These are phyloP conservation scores for Plasmodium gonderi DNA, from an alignment of 169 alveolate genomes.

Conservation along the genomic window DNA sequence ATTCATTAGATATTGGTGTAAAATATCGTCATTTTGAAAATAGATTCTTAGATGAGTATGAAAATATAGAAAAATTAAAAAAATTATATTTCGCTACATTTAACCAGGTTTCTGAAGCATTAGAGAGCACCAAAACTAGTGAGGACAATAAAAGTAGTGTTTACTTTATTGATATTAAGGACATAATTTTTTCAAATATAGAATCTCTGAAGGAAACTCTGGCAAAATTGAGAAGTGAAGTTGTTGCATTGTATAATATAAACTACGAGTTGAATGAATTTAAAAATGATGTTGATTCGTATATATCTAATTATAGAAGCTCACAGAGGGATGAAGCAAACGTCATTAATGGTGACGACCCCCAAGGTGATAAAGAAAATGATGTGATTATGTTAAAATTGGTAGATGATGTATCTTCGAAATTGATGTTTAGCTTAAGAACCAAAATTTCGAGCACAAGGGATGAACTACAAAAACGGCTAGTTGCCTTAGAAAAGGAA, in stretches of 20 bases:
- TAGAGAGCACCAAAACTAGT: neutral
- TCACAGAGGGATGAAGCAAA: neutral
- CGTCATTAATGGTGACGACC: neutral
- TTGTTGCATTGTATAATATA: neutral
- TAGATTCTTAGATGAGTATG: neutral
- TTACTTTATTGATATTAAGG: neutral
- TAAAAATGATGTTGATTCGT: neutral
- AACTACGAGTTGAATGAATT: conserved; percentile 4
- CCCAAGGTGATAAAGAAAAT: neutral
- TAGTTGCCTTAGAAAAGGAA: neutral
- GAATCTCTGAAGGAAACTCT: neutral
- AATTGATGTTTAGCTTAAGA: neutral
- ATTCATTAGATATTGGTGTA: neutral
- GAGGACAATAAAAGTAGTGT: neutral
- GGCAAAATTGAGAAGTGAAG: neutral
- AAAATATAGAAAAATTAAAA: conserved; percentile 5
- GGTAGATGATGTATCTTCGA: neutral
- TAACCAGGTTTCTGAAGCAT: neutral
- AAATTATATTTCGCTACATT: neutral
- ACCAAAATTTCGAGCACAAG: conserved; percentile 8
- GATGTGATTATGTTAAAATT: neutral
- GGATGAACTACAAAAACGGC: conserved; percentile 5
- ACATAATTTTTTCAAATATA: neutral
- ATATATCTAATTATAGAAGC: neutral
- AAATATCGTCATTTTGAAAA: conserved; percentile 8